Conservation (phyloP, 805 yeast species). For the Candida pseudofarinosa region DNA sequence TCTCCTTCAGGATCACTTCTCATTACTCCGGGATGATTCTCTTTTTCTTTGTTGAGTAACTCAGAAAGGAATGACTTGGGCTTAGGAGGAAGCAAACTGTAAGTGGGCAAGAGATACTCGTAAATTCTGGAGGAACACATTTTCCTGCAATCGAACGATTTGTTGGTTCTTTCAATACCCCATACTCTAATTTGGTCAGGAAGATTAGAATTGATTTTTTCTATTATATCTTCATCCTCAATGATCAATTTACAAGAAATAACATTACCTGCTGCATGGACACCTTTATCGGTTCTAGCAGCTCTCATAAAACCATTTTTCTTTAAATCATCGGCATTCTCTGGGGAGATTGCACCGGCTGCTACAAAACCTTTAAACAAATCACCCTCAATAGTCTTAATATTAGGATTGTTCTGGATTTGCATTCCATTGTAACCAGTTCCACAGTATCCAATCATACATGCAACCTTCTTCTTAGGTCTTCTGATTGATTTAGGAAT, state of each 20-base stretch:
- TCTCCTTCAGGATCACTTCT: constrained; percentile 65
- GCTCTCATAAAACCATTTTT: constrained; percentile 85
- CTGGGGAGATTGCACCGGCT: constrained; percentile 85
- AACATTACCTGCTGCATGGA: constrained; percentile 95
- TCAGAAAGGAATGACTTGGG: constrained; percentile 65
- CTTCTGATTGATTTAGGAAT: constrained; percentile 55
- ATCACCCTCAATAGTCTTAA: constrained; percentile 87
- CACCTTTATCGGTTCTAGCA: constrained; percentile 92
- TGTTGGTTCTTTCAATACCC: constrained; percentile 88
- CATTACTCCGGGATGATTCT: constrained; percentile 53
- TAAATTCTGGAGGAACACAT: constrained; percentile 95
- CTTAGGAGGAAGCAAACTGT: constrained; percentile 86
- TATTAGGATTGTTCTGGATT: constrained; percentile 70
- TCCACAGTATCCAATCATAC: constrained; percentile 91
- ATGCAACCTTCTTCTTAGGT: constrained; percentile 88
- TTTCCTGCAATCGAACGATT: constrained; percentile 89
- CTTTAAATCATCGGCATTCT: constrained; percentile 83
- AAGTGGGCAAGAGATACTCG: constrained; percentile 90
- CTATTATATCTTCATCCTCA: constrained; percentile 72
- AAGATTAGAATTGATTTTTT: constrained; percentile 65
- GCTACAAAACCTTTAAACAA: constrained; percentile 75
- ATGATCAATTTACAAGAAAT: constrained; percentile 78
- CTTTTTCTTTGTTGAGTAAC: constrained; percentile 50
- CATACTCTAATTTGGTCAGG: constrained; percentile 90
- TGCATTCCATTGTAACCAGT: constrained; percentile 98